Conservation (phyloP, 371 early-diverging fungal species). For the Rhizomucor pusillus region DNA sequence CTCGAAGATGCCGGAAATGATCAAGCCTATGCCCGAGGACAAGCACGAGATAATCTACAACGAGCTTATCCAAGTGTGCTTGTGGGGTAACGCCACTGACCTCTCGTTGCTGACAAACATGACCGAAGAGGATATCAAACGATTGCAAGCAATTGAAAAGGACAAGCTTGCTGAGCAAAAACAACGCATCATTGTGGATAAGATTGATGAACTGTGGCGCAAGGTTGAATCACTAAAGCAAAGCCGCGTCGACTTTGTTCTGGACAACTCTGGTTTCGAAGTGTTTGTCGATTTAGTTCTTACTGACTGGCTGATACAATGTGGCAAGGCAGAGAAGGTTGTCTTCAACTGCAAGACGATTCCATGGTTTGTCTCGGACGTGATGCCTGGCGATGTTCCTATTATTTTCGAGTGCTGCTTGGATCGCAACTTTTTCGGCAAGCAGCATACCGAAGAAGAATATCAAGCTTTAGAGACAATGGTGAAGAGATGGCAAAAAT, state of each 20-base stretch:
- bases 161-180: constrained; percentile 33
- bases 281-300: constrained; percentile 85
- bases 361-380: constrained; percentile 95
- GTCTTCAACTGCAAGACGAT: constrained; percentile 85
- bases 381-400: constrained; percentile 75
- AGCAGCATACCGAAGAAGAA: constrained; percentile 28
- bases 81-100: constrained; percentile 93
- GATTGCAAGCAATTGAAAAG: constrained; percentile 59
- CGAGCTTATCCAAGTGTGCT: constrained; percentile 69
- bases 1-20: constrained; percentile 44
- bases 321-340: constrained; percentile 61
- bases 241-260: constrained; percentile 72
- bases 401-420: constrained; percentile 55
- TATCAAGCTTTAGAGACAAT: constrained; percentile 48
- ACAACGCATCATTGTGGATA: constrained; percentile 57
- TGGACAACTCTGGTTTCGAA: constrained; percentile 92
- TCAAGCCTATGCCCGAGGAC: constrained; percentile 34
- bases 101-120: constrained; percentile 77
- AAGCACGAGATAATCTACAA: constrained; percentile 53
- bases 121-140: constrained; percentile 63
- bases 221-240: constrained; percentile 43
- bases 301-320: constrained; percentile 82
- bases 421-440: constrained; percentile 44
- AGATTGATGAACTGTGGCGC: constrained; percentile 61
- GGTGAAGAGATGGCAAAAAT: constrained; percentile 67